A percentile compares a stretch with the other conserved stretches of the same genome.
phyloP scores from a whole-genome alignment of 2,329 filamentous ascomycete genomes.

The Daldinia sp. region DNA sequence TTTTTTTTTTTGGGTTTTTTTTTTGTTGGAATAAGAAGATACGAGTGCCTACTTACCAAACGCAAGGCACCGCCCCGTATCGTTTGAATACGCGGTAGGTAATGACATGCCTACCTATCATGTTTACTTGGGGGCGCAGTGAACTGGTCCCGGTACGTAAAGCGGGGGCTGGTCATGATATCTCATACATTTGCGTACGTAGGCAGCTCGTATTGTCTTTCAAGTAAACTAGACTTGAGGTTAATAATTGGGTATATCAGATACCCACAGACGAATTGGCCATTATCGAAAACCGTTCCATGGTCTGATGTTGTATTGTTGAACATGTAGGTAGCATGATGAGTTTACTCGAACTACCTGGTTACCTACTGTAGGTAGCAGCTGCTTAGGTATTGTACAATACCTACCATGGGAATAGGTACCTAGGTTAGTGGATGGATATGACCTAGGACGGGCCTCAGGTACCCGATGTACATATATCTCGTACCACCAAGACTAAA shows the following conservation, averaged over 20 bases:
- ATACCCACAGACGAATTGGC: background rate
- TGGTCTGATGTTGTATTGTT: background rate
- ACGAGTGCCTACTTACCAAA: background rate
- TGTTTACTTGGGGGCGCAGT: background rate
- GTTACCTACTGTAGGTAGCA: too few species aligned
- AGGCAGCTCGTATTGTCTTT: conserved; percentile 1
- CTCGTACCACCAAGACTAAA: background rate
- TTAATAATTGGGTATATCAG: background rate
- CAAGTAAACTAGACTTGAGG: background rate
- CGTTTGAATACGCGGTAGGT: background rate
- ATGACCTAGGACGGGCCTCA: too few species aligned
- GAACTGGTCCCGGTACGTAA: conserved; percentile 1
- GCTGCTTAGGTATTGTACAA: too few species aligned
- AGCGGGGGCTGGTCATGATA: conserved; percentile 10
- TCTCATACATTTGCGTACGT: background rate
- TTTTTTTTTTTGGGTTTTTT: background rate
- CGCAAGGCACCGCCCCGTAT: background rate
- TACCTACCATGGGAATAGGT: too few species aligned
- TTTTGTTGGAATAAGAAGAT: background rate
- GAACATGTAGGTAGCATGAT: background rate
- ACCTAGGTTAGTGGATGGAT: too few species aligned
- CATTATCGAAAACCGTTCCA: background rate
- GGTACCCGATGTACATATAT: background rate
- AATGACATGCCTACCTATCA: background rate
- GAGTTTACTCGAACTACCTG: background rate